phyloP scores from a whole-genome alignment of 2,329 filamentous ascomycete species.

The Tolypocladium inflatum region DNA sequence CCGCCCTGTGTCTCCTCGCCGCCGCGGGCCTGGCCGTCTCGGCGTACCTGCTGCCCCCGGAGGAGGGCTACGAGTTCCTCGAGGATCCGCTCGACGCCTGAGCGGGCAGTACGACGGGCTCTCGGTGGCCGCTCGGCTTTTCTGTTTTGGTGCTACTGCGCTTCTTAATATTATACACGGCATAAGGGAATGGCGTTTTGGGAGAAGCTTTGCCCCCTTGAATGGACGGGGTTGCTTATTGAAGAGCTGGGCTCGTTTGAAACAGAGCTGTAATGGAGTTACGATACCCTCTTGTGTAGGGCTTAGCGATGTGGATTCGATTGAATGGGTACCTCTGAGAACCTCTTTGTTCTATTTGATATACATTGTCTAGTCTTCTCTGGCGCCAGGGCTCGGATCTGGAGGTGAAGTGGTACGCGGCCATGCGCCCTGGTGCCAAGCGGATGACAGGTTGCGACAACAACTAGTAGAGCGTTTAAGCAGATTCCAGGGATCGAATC shows the following conservation, averaged over 20 bases:
- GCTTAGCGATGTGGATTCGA: not conserved
- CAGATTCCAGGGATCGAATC: not conserved
- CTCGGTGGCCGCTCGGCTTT: not conserved
- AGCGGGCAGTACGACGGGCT: conserved; percentile 1
- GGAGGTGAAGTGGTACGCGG: not conserved
- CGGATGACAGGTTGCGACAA: too few relatives aligned
- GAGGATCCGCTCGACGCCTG: conserved; percentile 43
- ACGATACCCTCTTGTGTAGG: not conserved
- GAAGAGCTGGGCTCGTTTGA: not conserved
- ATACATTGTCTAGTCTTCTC: too few relatives aligned
- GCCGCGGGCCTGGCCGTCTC: conserved; percentile 55
- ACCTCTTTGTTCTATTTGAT: not conserved
- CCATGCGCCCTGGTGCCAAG: not conserved
- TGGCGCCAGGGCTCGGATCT: too few relatives aligned
- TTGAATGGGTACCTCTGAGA: not conserved
- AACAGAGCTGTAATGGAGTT: not conserved
- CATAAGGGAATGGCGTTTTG: not conserved
- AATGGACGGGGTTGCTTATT: not conserved
- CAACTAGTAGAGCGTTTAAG: not conserved
- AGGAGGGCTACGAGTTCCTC: conserved; percentile 76
- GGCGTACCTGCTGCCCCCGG: conserved; percentile 61
- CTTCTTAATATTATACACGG: not conserved
- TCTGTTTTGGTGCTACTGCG: not conserved
- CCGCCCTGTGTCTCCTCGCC: conserved; percentile 39
- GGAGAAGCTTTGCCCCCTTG: not conserved